Evolutionary conservation across 257 asterid species (phyloP).

Genomic region (Lycium barbarum): DNA sequence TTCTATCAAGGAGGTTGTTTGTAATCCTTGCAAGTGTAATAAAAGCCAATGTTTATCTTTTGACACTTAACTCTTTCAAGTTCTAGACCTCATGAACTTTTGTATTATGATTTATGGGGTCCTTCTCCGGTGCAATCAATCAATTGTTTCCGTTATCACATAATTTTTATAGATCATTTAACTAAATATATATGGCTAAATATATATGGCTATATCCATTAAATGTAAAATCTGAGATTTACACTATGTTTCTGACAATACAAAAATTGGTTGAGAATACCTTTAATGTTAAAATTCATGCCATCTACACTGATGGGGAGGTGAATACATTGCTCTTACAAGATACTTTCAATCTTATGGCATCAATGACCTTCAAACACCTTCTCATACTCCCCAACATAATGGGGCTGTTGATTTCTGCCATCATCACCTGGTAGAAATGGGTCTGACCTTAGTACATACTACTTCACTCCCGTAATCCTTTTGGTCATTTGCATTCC

Average conservation of each 20-base stretch:
- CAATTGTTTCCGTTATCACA: constrained; percentile 18
- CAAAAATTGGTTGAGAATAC: background rate
- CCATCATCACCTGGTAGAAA: background rate
- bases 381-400: constrained; percentile 33
- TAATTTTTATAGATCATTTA: constrained; percentile 9
- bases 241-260: background rate
- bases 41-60: constrained; percentile 17
- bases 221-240: background rate
- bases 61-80: background rate
- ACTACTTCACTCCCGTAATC: background rate
- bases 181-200: background rate
- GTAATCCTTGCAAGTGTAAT: background rate
- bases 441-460: background rate
- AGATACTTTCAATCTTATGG: background rate
- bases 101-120: constrained; percentile 32
- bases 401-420: background rate
- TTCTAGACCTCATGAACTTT: background rate
- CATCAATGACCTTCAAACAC: constrained; percentile 26
- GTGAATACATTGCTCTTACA: background rate
- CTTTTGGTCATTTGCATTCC: constrained; percentile 21
- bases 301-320: constrained; percentile 27
- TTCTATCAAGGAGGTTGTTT: background rate
- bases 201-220: constrained; percentile 18
- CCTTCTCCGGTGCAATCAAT: background rate
- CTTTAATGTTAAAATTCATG: background rate